Conservation (phyloP, 1,139 yeast genomes). For the Blastobotrys elegans region DNA sequence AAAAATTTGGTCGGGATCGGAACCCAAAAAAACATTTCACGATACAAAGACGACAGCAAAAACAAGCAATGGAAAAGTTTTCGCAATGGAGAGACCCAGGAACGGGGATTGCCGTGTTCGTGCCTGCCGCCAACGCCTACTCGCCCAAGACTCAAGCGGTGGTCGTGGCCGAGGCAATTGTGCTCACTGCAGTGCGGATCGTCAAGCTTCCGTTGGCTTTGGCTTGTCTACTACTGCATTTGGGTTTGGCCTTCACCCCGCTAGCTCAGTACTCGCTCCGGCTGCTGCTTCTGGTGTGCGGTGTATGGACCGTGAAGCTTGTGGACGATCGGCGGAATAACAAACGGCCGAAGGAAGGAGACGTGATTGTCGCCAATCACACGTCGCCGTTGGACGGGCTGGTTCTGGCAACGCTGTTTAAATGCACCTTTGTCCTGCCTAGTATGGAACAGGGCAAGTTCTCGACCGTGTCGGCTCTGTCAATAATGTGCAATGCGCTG, state of each 20-base stretch:
- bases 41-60: neutral
- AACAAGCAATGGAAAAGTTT: constrained; percentile 36
- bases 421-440: constrained; percentile 32
- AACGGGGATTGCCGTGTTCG: constrained; percentile 41
- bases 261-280: constrained; percentile 6
- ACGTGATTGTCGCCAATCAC: constrained; percentile 35
- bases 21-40: neutral
- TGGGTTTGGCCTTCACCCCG: constrained; percentile 7
- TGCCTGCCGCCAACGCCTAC: constrained; percentile 20
- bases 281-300: constrained; percentile 5
- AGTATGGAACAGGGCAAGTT: constrained; percentile 10
- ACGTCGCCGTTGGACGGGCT: constrained; percentile 38
- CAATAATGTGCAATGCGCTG: constrained; percentile 14
- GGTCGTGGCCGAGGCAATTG: constrained; percentile 4
- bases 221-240: constrained; percentile 2
- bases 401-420: constrained; percentile 28
- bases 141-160: constrained; percentile 6
- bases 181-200: neutral
- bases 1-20: neutral
- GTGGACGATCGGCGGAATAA: constrained; percentile 6
- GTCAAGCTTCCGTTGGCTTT: constrained; percentile 6
- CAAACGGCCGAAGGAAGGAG: constrained; percentile 30
- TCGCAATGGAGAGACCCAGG: constrained; percentile 39
- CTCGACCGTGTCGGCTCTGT: constrained; percentile 9
- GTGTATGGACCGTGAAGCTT: constrained; percentile 2